Percentiles rank a stretch among this genome's conserved stretches.
Conservation (phyloP, 352 stramenopile genomes). For the Pythium folliculosum region DNA sequence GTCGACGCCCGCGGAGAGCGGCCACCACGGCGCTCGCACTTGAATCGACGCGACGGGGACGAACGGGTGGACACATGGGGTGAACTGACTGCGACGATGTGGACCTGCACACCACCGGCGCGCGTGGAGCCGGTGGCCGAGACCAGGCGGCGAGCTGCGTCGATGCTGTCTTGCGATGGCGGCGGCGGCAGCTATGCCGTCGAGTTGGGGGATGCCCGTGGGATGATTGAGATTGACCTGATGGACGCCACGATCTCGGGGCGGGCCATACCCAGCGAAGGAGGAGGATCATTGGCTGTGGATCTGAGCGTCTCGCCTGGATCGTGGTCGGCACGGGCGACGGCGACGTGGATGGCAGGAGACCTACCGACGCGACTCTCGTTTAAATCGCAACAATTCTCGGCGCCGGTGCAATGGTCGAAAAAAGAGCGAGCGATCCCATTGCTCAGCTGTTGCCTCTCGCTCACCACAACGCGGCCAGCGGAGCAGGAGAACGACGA, state of each 20-base stretch:
- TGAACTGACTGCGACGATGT: not conserved
- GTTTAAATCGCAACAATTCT: conserved; percentile 5
- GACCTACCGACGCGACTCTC: not conserved
- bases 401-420: conserved; percentile 13
- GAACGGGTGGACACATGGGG: not conserved
- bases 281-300: not conserved
- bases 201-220: conserved; percentile 1
- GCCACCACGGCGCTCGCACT: not conserved
- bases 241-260: not conserved
- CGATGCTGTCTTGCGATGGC: not conserved
- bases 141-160: not conserved
- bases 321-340: conserved; percentile 7
- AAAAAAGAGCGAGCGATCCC: conserved; percentile 26
- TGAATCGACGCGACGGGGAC: not conserved
- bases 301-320: conserved; percentile 6
- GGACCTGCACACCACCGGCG: not conserved
- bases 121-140: not conserved
- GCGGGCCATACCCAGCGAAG: not conserved
- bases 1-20: not conserved
- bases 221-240: conserved; percentile 12
- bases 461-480: not conserved
- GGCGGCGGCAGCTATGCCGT: not conserved
- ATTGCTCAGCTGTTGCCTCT: conserved; percentile 1
- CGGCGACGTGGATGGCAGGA: not conserved
- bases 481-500: not conserved